Evolutionary conservation across 768 basidiomycete genomes (phyloP), one percentile per base, ranked within the genome.

Genomic region (Tylopilus cervinicoccineus): DNA sequence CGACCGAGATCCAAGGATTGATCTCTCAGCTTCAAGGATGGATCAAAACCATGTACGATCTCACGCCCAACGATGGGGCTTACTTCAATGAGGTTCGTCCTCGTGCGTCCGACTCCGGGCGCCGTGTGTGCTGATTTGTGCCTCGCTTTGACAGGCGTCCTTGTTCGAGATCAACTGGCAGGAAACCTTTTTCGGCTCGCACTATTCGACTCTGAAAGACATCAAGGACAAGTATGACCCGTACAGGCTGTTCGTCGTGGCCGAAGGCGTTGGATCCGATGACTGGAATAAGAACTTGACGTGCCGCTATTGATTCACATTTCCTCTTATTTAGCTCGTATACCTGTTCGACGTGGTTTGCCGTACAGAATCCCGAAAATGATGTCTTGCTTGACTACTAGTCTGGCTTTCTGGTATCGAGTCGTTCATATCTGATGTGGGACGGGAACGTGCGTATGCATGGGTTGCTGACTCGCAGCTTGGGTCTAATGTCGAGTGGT

Each of bases 201-300:
- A 79, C 51, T 76, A 76, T 39, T 14, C 54, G 4, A 61, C 46
- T 22, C 57, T 78, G 26, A 69, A 67, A 52, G 52, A 47, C 1
- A 74, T 80, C 59, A 79, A 80, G 56, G 24, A 56, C 6, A 66
- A 59, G 50, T 75, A 77, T 43, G 79, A 81, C 57, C 72, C 76
- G 0, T 47, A 61, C 11, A 65, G 57, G 22, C 45, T 32, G 3
- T 32, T 32, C 14, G 31, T 32, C 13, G 10, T 32, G 3, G 31
- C 31, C 12, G 14, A 32, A 14, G 31, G 31, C 6, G 31, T 32
- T 14, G 31, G 31, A 16, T 32, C 13, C 31, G 31, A 32, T 11
- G 31, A 32, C 14, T 32, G 31, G 31, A 32, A 14, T 14, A 14
- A 11, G 2, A 32, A 32, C 14, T 32, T 32, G 12, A 32, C 31